Percentiles rank a stretch among this genome's conserved stretches.
phyloP scores from a whole-genome alignment of 2,329 filamentous ascomycete species.

The Drechmeria coniospora region DNA sequence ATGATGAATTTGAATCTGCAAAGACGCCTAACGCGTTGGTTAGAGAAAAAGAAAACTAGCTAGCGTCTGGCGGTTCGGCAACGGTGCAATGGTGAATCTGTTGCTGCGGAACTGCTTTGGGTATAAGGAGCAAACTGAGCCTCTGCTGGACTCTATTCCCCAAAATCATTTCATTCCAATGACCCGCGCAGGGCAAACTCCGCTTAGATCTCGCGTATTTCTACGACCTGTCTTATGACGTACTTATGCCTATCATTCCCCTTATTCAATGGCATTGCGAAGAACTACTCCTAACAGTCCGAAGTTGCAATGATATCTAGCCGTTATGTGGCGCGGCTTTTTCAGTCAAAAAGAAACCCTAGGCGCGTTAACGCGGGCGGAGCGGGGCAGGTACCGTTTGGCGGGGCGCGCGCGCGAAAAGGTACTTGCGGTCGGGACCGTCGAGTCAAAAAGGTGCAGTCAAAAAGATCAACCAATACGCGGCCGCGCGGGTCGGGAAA shows the following conservation, averaged over 20 bases:
- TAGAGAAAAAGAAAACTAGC: not conserved
- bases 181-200: not conserved
- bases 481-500: too few relatives aligned
- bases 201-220: not conserved
- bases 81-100: not conserved
- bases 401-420: too few relatives aligned
- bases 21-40: not conserved
- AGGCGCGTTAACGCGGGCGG: too few relatives aligned
- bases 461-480: too few relatives aligned
- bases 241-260: not conserved
- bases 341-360: too few relatives aligned
- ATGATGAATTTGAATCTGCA: not conserved
- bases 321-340: too few relatives aligned
- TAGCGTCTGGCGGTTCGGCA: not conserved
- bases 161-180: not conserved
- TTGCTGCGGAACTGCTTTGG: too few relatives aligned
- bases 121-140: too few relatives aligned
- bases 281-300: not conserved
- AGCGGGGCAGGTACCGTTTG: too few relatives aligned
- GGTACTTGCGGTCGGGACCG: too few relatives aligned
- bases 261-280: not conserved
- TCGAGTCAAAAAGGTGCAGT: too few relatives aligned
- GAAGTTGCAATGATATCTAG: not conserved
- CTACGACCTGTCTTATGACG: not conserved
- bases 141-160: not conserved